These are phyloP conservation scores for Alopecurus myosuroides DNA, from an alignment of 176 grass and related monocot genomes.

Conservation along the genomic window DNA sequence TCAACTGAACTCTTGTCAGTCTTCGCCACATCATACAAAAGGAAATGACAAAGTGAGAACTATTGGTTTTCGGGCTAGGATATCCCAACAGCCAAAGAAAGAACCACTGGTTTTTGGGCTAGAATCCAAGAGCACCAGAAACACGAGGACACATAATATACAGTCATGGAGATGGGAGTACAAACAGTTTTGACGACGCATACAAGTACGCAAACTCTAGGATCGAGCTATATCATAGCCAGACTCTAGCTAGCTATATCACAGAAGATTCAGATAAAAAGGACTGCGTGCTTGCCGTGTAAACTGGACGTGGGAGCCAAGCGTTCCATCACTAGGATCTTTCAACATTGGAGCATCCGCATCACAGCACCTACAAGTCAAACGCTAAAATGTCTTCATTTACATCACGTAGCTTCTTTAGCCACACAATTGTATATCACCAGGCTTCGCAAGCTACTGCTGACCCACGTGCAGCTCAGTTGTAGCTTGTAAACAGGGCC, in stretches of 20 bases:
- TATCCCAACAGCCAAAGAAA: neutral
- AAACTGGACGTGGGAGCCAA: neutral
- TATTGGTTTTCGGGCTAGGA: neutral
- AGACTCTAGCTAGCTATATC: no score
- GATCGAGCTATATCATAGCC: no score
- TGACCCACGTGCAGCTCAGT: neutral
- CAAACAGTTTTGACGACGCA: neutral
- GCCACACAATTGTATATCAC: neutral
- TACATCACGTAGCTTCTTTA: no score
- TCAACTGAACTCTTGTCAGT: neutral
- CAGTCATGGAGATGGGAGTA: neutral
- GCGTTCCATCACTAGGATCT: no score
- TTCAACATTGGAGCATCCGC: no score
- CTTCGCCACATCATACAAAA: neutral
- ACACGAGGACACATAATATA: neutral
- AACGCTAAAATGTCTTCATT: no score
- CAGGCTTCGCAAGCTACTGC: neutral
- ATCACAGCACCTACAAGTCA: no score
- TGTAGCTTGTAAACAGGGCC: neutral
- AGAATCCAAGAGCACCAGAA: neutral
- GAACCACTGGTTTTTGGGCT: neutral
- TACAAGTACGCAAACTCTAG: neutral
- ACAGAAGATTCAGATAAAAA: no score
- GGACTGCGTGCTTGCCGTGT: neutral
- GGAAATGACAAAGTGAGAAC: neutral